Base-by-base conservation (phyloP, 768 basidiomycete genomes). In the Termitomyces sp. region DNA sequence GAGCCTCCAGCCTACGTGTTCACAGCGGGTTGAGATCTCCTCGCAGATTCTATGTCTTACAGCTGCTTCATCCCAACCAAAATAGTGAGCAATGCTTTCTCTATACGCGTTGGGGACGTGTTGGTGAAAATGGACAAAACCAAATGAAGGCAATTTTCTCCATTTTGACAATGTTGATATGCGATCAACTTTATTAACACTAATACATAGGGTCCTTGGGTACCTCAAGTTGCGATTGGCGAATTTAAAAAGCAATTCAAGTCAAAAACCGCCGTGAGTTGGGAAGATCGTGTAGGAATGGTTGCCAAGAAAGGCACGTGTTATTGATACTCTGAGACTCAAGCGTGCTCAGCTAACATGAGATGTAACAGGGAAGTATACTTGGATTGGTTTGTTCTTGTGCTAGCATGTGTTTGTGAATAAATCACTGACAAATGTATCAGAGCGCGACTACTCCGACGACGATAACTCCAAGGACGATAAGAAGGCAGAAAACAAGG, bases 231-330 rank as follows among this genome's bases (percentile, higher is more conserved):
- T 0, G 84, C 81, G 1, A 71, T 84, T 33, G 57, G n/a, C 18
- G 79, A 81, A 62, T 87, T 86, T 70, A 83, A 82, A 68, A 82
- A 81, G 60, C 83, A 84, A 67, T 87, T 85, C 74, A 83, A 75
- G 68, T 62, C 74, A 1, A 87, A 87, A 67, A 74, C 84, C 1
- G 78, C 70, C 0, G 72, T 72, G 2, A 64, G 65, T 41, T 87
- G 85, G 85, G 80, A 82, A 60, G 58, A 75, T 14, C 68, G 83
- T 20, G 72, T 78, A 14, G 78, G 77, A 16, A 83, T 83, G 82
- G 70, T 73, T 4, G 69, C 82, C 32, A 81, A 79, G 67, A 74
- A 75, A 67, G 83, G 84, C 79, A 50, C 7, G 66, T 9, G n/a
- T 46, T 41, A 35, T 44, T 61, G 48, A 16, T 49, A 13, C 33